Evolutionary conservation across 2,329 filamentous ascomycete species (phyloP).

Genomic region (Colletotrichum lupini): DNA sequence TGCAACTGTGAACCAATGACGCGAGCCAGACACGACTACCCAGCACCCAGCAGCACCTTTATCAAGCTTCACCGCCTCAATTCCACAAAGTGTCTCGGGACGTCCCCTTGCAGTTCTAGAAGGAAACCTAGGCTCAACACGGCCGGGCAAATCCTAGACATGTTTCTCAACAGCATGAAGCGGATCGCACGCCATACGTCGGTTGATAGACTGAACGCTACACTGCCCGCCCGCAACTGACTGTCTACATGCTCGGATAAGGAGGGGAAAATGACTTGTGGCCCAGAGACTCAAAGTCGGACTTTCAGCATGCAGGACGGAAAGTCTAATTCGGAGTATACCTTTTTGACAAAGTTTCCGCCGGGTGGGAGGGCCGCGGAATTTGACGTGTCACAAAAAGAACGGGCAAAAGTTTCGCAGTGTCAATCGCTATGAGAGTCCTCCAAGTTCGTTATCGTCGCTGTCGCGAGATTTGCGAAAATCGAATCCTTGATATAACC

Average conservation of each 20-base stretch:
- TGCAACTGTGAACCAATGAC: background rate
- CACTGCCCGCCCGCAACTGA: too few species aligned
- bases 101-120: background rate
- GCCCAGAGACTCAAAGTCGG: background rate
- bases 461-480: too few species aligned
- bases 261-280: background rate
- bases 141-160: background rate
- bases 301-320: background rate
- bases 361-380: background rate
- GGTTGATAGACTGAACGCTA: background rate
- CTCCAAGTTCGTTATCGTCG: too few species aligned
- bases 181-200: background rate
- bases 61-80: background rate
- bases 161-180: constrained; percentile 17
- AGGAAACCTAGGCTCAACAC: background rate
- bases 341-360: background rate
- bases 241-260: background rate
- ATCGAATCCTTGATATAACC: background rate
- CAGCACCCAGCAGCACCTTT: too few species aligned
- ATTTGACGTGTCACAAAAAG: too few species aligned
- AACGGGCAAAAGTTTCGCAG: too few species aligned
- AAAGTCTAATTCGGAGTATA: background rate
- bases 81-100: background rate
- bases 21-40: background rate
- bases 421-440: too few species aligned